Evolutionary conservation across 176 grass and related monocot genomes (phyloP), one percentile per base, ranked within the genome.

Genomic region (Carex littledalei): DNA sequence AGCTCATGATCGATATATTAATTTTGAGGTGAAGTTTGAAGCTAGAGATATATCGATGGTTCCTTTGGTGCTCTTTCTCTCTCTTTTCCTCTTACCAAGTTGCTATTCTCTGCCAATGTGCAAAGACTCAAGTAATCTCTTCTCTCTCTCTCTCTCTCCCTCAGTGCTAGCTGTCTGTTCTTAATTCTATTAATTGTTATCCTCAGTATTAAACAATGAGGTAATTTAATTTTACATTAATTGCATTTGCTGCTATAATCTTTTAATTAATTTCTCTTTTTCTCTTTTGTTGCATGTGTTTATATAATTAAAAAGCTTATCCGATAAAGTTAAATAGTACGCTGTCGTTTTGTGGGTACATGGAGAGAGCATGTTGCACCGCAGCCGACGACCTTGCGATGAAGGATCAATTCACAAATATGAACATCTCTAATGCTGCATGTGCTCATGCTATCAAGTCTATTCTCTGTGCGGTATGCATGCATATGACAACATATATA

Each of bases 391-490:
- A 97, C 41, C 72, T 86, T 15, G 84, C 84, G 41, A 84, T 97
- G 32, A 58, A 78, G 84, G 86, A 78, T 82, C 85, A 57, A 86
- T 91, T 92, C 87, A 3, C 70, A 77, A 84, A 86, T 26, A 94
- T 91, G 94, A 89, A 89, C 59, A 84, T 97, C 77, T 78, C 90
- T 17, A 88, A 91, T 61, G 39, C 77, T 3, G 84, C 87, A 2
- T 97, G 94, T 81, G 85, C 94, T 9, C 83, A 75, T 21, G 81
- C 88, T 52, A 64, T 97, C 79, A 94, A 90, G 84, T 92, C 94
- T 5, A 73, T 94, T 82, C 60, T 97, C 17, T 97, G 92, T 72
- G 92, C 86, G 87, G 94, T 97, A 87, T 16, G 65, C 26, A 26
- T 26, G 1, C 1, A 26, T 26, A 24, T 24, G 24, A 24, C 24